Evolutionary conservation across 225 moss, liverwort and hornwort species (phyloP).

Genomic region (Physcomitrellopsis africana): DNA sequence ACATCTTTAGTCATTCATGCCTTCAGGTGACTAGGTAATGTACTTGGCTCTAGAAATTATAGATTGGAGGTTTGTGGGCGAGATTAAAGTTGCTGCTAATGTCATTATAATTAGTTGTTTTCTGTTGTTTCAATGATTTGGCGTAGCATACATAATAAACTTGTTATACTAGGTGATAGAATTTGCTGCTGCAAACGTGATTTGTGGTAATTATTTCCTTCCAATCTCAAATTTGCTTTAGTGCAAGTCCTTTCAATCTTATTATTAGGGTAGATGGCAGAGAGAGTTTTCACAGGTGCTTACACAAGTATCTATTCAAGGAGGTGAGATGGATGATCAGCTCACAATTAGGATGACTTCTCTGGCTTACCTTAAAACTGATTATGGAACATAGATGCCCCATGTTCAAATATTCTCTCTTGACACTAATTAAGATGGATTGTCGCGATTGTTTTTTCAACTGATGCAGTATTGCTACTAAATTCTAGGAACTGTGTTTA

Average conservation of each 20-base stretch:
- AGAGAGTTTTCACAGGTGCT: neutral
- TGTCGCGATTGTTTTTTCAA: neutral
- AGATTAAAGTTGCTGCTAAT: no score
- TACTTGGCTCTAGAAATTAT: conserved; percentile 1
- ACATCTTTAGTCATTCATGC: neutral
- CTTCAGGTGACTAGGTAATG: neutral
- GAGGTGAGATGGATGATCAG: conserved; percentile 22
- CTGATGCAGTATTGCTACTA: no score
- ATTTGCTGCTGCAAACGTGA: neutral
- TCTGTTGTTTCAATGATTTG: neutral
- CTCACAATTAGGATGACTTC: neutral
- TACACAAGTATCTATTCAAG: neutral
- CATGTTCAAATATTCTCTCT: neutral
- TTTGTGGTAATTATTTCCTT: neutral
- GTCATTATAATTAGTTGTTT: neutral
- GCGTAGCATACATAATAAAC: neutral
- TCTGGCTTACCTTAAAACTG: conserved; percentile 1
- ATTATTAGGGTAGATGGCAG: neutral
- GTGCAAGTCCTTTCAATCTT: neutral
- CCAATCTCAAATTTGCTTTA: neutral
- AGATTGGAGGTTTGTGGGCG: neutral
- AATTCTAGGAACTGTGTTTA: no score
- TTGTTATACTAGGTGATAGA: no score
- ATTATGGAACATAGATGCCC: neutral
- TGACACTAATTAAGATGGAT: neutral